Evolutionary conservation across 192 early-diverging fungal species (phyloP), one percentile per base, ranked within the genome.

Genomic region (Umbelopsis vinacea): DNA sequence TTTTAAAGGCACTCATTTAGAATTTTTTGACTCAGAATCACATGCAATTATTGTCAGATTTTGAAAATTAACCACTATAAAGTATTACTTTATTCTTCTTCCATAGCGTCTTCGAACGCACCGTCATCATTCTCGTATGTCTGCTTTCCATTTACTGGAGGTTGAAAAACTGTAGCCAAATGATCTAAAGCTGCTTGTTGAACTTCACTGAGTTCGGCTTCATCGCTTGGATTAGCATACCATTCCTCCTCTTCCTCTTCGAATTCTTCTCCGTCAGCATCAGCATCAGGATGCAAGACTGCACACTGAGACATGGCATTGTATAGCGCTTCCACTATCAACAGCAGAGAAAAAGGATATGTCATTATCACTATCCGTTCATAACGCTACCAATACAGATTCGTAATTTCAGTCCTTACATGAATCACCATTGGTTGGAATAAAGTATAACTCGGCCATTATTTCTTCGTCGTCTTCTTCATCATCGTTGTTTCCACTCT

Each of bases 261-360:
- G 3, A 76, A 81, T 6, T 74, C 72, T 15, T 88, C 82, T 8
- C 70, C 79, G 0, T 78, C 80, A 38, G 82, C 74, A 9, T 82
- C 78, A 38, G 78, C 76, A 70, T 92, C 91, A n/a, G 89, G 91
- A 66, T 92, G 91, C 1, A 91, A 75, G 4, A 86, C 84, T 3
- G 89, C 88, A 70, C 91, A 92, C 19, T 89, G 81, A 6, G 89
- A 86, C 45, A 92, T 63, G 37, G 86, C 88, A 53, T 87, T 78
- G 81, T 86, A 92, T 22, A 92, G 84, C 12, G 77, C 74, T 26
- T 92, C 91, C 81, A 92, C 90, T 92, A 75, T 3, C 45, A 66
- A 14, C 2, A 6, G 23, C 33, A 69, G 24, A 19, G 15, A 38
- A 69, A 19, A 3, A 14, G 17, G 14, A 43, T 29, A 22, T 10